Percentiles rank a stretch among this genome's conserved stretches.
These are phyloP conservation scores for Coniochaeta pulveracea DNA, from an alignment of 2,329 filamentous ascomycete species.

Conservation along the genomic window DNA sequence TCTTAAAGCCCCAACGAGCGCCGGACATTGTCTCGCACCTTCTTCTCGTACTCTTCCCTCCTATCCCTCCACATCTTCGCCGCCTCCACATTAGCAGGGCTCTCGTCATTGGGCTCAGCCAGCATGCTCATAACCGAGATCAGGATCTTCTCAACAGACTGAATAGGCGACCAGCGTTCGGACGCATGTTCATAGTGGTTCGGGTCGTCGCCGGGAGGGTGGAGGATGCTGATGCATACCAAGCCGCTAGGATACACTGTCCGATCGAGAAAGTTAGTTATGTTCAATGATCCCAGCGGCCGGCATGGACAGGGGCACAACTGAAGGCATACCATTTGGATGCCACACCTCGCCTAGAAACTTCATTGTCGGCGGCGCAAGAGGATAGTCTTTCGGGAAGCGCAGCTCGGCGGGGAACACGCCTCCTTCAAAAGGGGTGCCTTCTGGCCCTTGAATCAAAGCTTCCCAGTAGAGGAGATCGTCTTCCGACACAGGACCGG, in stretches of 20 bases:
- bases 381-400: slow-evolving; percentile 94
- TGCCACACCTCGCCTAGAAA: slow-evolving; percentile 94
- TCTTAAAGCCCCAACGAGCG: slow-evolving; percentile 61
- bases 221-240: slow-evolving; percentile 97
- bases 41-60: slow-evolving; percentile 71
- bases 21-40: slow-evolving; percentile 73
- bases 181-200: slow-evolving; percentile 97
- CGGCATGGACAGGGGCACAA: too few relatives aligned
- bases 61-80: slow-evolving; percentile 92
- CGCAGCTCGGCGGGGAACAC: slow-evolving; percentile 91
- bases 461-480: slow-evolving; percentile 96
- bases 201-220: slow-evolving; percentile 90
- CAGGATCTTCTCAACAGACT: slow-evolving; percentile 95
- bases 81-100: slow-evolving; percentile 89
- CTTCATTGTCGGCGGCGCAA: slow-evolving; percentile 90
- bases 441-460: slow-evolving; percentile 88
- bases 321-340: slow-evolving; percentile 72
- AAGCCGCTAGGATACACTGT: slow-evolving; percentile 82
- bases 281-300: too few relatives aligned
- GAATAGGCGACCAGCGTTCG: slow-evolving; percentile 93
- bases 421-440: slow-evolving; percentile 90
- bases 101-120: slow-evolving; percentile 93
- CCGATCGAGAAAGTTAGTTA: background rate
- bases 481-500: slow-evolving; percentile 85
- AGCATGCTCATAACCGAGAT: slow-evolving; percentile 98